A percentile compares a stretch with the other conserved stretches of the same genome.
These are phyloP conservation scores for Borealophlyctis nickersoniae DNA, from an alignment of 192 early-diverging fungal species.

Conservation along the genomic window DNA sequence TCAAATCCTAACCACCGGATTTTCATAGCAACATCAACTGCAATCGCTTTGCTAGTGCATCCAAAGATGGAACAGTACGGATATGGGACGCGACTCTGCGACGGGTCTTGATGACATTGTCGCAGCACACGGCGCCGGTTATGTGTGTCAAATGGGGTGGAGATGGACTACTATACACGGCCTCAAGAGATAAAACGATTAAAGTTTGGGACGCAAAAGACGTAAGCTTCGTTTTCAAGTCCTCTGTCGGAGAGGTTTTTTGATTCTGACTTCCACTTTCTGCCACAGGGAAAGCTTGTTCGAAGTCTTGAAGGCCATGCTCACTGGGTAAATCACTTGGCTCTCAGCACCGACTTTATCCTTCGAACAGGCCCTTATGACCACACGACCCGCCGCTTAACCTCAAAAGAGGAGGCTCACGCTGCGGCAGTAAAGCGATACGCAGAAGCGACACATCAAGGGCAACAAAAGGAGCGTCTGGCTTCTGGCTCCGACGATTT, in stretches of 20 bases:
- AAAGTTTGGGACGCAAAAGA: slow-evolving; percentile 81
- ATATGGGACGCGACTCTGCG: slow-evolving; percentile 89
- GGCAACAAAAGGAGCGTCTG: slow-evolving; percentile 70
- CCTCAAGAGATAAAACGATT: slow-evolving; percentile 91
- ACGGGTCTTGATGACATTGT: slow-evolving; percentile 69
- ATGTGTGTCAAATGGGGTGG: slow-evolving; percentile 97
- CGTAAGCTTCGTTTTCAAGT: slow-evolving; percentile 6
- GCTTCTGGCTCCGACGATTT: slow-evolving; percentile 96
- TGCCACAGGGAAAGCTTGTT: slow-evolving; percentile 69
- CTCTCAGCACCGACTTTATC: slow-evolving; percentile 86
- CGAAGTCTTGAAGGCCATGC: slow-evolving; percentile 87
- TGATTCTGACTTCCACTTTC: neutral
- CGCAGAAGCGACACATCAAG: slow-evolving; percentile 49
- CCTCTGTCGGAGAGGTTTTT: slow-evolving; percentile 7
- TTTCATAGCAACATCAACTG: slow-evolving; percentile 65
- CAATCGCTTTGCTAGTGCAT: slow-evolving; percentile 80
- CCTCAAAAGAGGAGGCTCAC: slow-evolving; percentile 64
- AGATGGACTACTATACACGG: slow-evolving; percentile 88
- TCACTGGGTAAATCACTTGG: slow-evolving; percentile 95
- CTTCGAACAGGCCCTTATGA: slow-evolving; percentile 89
- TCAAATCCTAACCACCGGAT: slow-evolving; percentile 4
- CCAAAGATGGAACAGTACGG: slow-evolving; percentile 90
- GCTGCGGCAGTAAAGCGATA: slow-evolving; percentile 76
- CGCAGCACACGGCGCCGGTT: slow-evolving; percentile 88
- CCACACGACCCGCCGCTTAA: slow-evolving; percentile 67